Conservation (phyloP, 768 basidiomycete species). For the Mycena kentingensis region DNA sequence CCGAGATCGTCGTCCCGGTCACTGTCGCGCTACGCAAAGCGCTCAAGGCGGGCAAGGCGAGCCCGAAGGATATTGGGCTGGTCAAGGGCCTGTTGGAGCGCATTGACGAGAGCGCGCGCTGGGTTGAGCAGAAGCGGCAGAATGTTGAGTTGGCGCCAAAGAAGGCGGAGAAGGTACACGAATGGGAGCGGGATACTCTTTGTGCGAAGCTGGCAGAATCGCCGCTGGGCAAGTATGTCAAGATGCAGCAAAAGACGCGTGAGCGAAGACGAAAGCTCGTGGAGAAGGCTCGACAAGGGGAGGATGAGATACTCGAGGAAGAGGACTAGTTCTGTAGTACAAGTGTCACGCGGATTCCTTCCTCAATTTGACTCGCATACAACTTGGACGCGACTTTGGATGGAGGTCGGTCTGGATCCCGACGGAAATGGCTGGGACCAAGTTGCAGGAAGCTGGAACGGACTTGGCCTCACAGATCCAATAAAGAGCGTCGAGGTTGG, state of each 20-base stretch:
- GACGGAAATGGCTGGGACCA: slow-evolving; percentile 62
- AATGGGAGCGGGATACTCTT: slow-evolving; percentile 70
- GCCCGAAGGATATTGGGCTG: slow-evolving; percentile 57
- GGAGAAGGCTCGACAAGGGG: slow-evolving; percentile 77
- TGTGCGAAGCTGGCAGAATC: slow-evolving; percentile 62
- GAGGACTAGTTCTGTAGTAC: slow-evolving; percentile 30
- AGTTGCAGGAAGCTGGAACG: slow-evolving; percentile 62
- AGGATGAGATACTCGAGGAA: slow-evolving; percentile 65
- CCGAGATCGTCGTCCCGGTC: slow-evolving; percentile 85
- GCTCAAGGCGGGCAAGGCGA: slow-evolving; percentile 60
- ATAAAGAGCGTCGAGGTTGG: slow-evolving; percentile 89
- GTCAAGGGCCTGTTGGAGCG: slow-evolving; percentile 85
- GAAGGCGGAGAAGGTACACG: slow-evolving; percentile 64
- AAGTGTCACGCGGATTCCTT: no score
- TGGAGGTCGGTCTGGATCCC: slow-evolving; percentile 20
- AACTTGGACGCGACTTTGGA: not conserved
- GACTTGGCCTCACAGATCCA: slow-evolving; percentile 82
- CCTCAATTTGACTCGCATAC: not conserved
- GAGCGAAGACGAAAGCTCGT: slow-evolving; percentile 70
- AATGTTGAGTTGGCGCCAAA: slow-evolving; percentile 76
- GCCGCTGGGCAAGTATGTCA: slow-evolving; percentile 81
- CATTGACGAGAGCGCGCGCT: slow-evolving; percentile 79
- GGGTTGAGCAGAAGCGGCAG: slow-evolving; percentile 71
- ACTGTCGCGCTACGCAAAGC: slow-evolving; percentile 69
- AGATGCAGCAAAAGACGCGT: slow-evolving; percentile 77